These are phyloP conservation scores for Olyra latifolia DNA, from an alignment of 176 grass and related monocot genomes.

Conservation along the genomic window DNA sequence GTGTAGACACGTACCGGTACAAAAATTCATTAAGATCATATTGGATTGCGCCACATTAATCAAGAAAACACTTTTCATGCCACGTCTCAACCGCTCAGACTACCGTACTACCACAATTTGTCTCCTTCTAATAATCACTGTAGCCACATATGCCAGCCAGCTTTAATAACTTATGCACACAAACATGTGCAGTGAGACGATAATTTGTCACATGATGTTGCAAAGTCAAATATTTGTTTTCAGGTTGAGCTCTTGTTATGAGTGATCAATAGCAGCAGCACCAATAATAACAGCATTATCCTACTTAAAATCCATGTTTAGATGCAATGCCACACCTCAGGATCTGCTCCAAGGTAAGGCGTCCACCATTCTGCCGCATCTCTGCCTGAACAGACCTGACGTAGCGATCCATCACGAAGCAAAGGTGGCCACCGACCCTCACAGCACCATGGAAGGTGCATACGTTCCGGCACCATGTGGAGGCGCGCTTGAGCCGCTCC, in stretches of 20 bases:
- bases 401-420: conserved; percentile 91
- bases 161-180: conserved; percentile 5
- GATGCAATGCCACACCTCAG: conserved; percentile 73
- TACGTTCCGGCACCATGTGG: conserved; percentile 85
- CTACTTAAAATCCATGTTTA: conserved; percentile 14
- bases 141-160: background rate
- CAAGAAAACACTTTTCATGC: background rate
- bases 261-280: background rate
- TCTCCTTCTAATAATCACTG: background rate
- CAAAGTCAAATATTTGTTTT: background rate
- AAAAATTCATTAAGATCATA: conserved; percentile 2
- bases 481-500: conserved; percentile 68
- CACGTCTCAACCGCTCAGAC: background rate
- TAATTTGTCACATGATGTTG: background rate
- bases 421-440: conserved; percentile 60
- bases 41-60: background rate
- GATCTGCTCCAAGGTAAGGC: conserved; percentile 96
- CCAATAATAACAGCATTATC: background rate
- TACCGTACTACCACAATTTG: conserved; percentile 12
- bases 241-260: background rate
- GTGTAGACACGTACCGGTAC: background rate
- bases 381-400: conserved; percentile 74
- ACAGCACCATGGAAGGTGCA: conserved; percentile 76
- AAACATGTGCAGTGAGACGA: background rate
- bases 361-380: conserved; percentile 93